These are phyloP conservation scores for Pseudocercospora pini-densiflorae DNA, from an alignment of 2,329 filamentous ascomycete genomes.

Conservation along the genomic window DNA sequence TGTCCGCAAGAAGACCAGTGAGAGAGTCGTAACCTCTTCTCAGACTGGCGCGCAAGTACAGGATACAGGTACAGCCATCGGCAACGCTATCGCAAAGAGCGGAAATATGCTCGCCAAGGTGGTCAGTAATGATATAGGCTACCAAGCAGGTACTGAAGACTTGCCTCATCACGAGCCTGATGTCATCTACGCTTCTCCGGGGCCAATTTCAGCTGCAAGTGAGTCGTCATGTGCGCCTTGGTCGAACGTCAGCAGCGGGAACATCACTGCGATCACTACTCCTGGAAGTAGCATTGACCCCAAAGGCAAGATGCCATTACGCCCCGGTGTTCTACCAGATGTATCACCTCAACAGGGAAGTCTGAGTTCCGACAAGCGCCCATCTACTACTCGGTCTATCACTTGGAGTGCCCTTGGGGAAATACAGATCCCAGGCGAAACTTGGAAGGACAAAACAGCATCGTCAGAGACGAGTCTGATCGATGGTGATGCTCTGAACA, in stretches of 20 bases:
- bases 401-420: background rate
- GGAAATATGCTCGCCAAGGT: background rate
- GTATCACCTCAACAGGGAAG: background rate
- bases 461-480: background rate
- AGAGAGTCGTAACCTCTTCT: background rate
- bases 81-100: background rate
- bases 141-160: background rate
- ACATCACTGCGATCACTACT: slow-evolving; percentile 6
- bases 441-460: background rate
- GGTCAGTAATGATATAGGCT: slow-evolving; percentile 1
- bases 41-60: background rate
- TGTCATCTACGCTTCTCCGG: background rate
- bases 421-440: background rate
- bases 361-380: background rate
- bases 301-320: background rate
- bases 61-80: background rate
- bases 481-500: background rate
- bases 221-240: slow-evolving; percentile 5
- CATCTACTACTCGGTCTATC: background rate
- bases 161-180: background rate
- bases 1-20: background rate
- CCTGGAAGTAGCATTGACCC: slow-evolving; percentile 4
- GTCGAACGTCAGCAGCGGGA: background rate
- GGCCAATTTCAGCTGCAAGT: slow-evolving; percentile 5
- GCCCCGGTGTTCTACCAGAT: background rate